Base-by-base conservation (phyloP, 805 yeast species). In the Phaffomyces thermotolerans region DNA sequence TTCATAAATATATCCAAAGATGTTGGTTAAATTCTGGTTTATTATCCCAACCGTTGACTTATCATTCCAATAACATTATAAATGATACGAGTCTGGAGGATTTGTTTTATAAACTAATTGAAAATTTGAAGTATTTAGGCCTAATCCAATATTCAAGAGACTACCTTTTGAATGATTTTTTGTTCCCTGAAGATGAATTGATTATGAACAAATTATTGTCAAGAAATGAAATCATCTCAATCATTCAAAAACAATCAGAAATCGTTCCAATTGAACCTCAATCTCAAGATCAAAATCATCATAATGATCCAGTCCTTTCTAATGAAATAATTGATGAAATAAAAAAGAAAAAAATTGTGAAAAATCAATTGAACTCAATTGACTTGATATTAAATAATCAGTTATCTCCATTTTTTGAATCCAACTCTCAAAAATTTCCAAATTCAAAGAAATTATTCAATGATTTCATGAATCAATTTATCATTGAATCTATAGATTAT, bases 161-260 rank as follows among this genome's bases (percentile, higher is more conserved):
- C 3, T 48, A 47, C 39, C 42, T 55, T 13, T 36, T 67, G 13
- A 64, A 65, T 36, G 53, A 60, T 17, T 43, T 66, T 15, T 37
- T 68, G 25, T 66, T 67, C 43, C 72, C 73, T 1, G 41, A 45
- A 2, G 68, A 66, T 42, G 73, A 68, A 43, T 51, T 45, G 12
- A 59, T 68, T 7, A 33, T 40, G 12, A 65, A 66, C 42, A 52
- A 43, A n/a, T 60, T 57, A 34, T 41, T 61, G n/a, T 47, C 58
- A 2, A 69, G 67, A 36, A 51, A 49, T n/a, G 71, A 67, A 31
- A 63, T 67, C 24, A 59, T 54, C 8, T 45, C 52, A 3, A 20
- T 45, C 4, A 43, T 49, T 5, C 50, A 48, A 38, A 15, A 43
- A 8, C 49, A 49, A 17, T 32, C 40, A 23, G 24, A 35, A 13